A percentile compares a stretch with the other conserved stretches of the same genome.
Evolutionary conservation across 768 basidiomycete species (phyloP).

Genomic region (Saitozyma sp.): DNA sequence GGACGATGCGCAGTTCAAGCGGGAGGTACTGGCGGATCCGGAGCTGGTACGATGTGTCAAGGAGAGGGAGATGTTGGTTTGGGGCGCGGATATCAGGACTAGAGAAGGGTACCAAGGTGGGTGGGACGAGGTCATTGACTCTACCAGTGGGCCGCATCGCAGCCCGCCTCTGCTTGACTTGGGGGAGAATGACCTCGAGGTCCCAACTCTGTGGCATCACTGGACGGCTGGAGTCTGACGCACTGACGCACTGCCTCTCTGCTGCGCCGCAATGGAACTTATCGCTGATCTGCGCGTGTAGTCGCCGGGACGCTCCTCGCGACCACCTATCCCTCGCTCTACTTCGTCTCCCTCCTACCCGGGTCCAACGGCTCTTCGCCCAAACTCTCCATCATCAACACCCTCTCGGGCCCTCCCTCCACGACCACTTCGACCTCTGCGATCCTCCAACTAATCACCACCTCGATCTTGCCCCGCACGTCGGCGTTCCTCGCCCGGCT

Average conservation of each 20-base stretch:
- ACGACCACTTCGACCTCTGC: constrained; percentile 65
- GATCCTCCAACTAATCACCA: constrained; percentile 67
- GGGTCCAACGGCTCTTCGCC: constrained; percentile 51
- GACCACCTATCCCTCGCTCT: constrained; percentile 89
- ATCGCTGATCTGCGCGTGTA: constrained; percentile 55
- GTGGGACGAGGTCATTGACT: constrained; percentile 6
- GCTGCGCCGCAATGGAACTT: not conserved
- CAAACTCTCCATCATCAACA: constrained; percentile 74
- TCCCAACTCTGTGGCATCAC: not conserved
- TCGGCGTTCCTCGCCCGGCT: constrained; percentile 70
- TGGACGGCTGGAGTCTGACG: not conserved
- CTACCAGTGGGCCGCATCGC: not conserved
- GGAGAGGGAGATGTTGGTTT: constrained; percentile 75
- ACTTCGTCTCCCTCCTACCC: constrained; percentile 80
- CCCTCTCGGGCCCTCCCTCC: constrained; percentile 69
- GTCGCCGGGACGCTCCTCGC: constrained; percentile 63
- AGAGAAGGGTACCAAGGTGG: constrained; percentile 76
- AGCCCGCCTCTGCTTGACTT: not conserved
- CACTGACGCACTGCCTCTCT: not conserved
- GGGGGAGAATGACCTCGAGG: not conserved
- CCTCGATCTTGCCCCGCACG: constrained; percentile 77
- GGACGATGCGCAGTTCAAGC: constrained; percentile 83
- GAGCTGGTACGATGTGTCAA: constrained; percentile 67
- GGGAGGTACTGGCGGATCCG: constrained; percentile 73
- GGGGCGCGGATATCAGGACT: constrained; percentile 89